Evolutionary conservation across 352 stramenopile species (phyloP).

Genomic region (Nothophytophthora sp.): DNA sequence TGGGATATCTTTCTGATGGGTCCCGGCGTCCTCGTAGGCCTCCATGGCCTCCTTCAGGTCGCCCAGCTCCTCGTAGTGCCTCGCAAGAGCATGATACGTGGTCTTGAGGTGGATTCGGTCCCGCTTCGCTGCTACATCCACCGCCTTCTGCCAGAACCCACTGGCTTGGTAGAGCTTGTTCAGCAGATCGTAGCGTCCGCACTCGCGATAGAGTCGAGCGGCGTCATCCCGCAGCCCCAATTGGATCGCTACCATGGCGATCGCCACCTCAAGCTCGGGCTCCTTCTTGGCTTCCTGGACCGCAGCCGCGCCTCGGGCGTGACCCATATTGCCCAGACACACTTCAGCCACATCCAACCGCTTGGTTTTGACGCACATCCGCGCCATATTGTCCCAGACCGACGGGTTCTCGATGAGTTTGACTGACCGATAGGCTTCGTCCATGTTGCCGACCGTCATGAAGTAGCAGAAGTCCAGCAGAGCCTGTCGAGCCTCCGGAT

Average conservation of each 20-base stretch:
- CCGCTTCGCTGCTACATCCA: slow-evolving; percentile 86
- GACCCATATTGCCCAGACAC: slow-evolving; percentile 95
- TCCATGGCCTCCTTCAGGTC: slow-evolving; percentile 90
- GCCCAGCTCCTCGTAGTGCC: slow-evolving; percentile 90
- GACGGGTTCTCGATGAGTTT: slow-evolving; percentile 92
- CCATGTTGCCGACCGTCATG: slow-evolving; percentile 95
- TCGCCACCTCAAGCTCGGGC: slow-evolving; percentile 76
- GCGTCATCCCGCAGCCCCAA: slow-evolving; percentile 92
- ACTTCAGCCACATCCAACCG: slow-evolving; percentile 94
- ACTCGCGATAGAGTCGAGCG: slow-evolving; percentile 90
- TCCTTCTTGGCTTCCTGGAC: slow-evolving; percentile 75
- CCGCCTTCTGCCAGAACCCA: slow-evolving; percentile 91
- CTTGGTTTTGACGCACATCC: slow-evolving; percentile 97
- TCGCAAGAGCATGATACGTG: slow-evolving; percentile 88
- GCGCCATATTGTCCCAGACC: slow-evolving; percentile 97
- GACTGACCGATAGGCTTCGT: slow-evolving; percentile 93
- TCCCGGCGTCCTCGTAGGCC: slow-evolving; percentile 91
- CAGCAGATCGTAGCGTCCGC: slow-evolving; percentile 90
- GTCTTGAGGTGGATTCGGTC: slow-evolving; percentile 93
- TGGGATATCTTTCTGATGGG: slow-evolving; percentile 90
- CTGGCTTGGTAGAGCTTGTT: slow-evolving; percentile 92
- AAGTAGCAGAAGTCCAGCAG: slow-evolving; percentile 96
- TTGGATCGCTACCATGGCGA: slow-evolving; percentile 93
- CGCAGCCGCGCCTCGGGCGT: slow-evolving; percentile 89
- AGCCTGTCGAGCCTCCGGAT: slow-evolving; percentile 81